A percentile compares a stretch with the other conserved stretches of the same genome.
These are phyloP conservation scores for Stachybotrys echinatus DNA, from an alignment of 2,329 filamentous ascomycete genomes.

Conservation along the genomic window DNA sequence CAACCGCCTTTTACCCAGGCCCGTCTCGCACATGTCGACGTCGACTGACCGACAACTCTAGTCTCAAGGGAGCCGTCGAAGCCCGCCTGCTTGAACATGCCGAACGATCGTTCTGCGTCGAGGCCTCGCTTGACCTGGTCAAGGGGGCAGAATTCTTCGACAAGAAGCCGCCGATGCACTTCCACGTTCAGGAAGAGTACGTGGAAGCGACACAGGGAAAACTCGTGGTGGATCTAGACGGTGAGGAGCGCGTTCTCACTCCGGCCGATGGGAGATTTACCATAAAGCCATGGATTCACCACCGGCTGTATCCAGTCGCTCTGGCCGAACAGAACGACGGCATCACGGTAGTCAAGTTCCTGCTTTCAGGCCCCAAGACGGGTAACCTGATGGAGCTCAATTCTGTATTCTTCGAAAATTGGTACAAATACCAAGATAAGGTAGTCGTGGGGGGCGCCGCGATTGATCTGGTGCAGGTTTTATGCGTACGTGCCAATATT, in stretches of 20 bases:
- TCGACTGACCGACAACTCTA: no score
- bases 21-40: no score
- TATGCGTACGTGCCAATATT: neutral
- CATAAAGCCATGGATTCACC: neutral
- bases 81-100: neutral
- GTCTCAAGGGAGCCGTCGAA: neutral
- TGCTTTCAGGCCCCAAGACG: neutral
- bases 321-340: neutral
- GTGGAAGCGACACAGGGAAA: neutral
- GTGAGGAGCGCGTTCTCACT: neutral
- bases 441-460: neutral
- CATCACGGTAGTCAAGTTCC: neutral
- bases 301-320: neutral
- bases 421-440: neutral
- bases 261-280: neutral
- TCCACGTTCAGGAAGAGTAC: neutral
- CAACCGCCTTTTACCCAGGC: no score
- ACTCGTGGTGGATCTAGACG: neutral
- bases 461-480: neutral
- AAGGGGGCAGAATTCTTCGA: neutral
- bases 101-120: neutral
- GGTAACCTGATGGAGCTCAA: neutral
- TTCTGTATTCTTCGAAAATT: neutral
- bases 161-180: neutral
- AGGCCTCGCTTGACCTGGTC: neutral